Evolutionary conservation across 2,329 filamentous ascomycete species (phyloP).

Genomic region (Verticillium tricorpus): DNA sequence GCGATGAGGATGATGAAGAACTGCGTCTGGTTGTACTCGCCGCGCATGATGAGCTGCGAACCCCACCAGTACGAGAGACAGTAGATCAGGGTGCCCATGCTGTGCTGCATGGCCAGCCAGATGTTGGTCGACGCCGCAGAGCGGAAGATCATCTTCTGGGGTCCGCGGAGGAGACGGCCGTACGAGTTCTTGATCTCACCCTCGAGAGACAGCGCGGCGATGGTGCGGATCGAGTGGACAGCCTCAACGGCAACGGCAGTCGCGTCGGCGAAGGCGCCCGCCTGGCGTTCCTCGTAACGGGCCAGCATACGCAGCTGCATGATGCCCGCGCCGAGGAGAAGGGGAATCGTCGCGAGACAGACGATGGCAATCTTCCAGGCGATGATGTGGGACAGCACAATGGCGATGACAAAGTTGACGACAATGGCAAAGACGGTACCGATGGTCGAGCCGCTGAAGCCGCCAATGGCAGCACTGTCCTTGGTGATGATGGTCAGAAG

Average conservation of each 20-base stretch:
- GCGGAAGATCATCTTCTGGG: slow-evolving; percentile 15
- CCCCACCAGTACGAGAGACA: slow-evolving; percentile 67
- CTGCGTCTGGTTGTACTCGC: slow-evolving; percentile 49
- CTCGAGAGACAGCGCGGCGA: slow-evolving; percentile 23
- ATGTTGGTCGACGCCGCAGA: slow-evolving; percentile 31
- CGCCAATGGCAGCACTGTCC: slow-evolving; percentile 48
- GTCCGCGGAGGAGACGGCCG: slow-evolving; percentile 14
- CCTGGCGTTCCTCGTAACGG: slow-evolving; percentile 39
- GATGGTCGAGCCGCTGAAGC: slow-evolving; percentile 51
- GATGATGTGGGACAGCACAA: slow-evolving; percentile 49
- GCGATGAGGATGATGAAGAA: slow-evolving; percentile 61
- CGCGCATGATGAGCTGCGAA: slow-evolving; percentile 53
- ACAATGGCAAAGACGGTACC: slow-evolving; percentile 49
- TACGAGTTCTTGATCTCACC: slow-evolving; percentile 30
- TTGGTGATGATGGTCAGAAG: slow-evolving; percentile 51
- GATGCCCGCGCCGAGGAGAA: slow-evolving; percentile 48
- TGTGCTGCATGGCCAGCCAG: slow-evolving; percentile 43
- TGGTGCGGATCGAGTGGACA: slow-evolving; percentile 42
- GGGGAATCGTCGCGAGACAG: slow-evolving; percentile 45
- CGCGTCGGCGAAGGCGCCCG: slow-evolving; percentile 42
- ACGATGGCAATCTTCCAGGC: slow-evolving; percentile 58
- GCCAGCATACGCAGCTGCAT: slow-evolving; percentile 48
- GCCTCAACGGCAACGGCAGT: slow-evolving; percentile 45
- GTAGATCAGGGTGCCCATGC: slow-evolving; percentile 52
- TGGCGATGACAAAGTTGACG: slow-evolving; percentile 48